A percentile compares a stretch with the other conserved stretches of the same genome.
Evolutionary conservation across 495 filamentous ascomycete species (phyloP).

Genomic region (Neurospora africana): DNA sequence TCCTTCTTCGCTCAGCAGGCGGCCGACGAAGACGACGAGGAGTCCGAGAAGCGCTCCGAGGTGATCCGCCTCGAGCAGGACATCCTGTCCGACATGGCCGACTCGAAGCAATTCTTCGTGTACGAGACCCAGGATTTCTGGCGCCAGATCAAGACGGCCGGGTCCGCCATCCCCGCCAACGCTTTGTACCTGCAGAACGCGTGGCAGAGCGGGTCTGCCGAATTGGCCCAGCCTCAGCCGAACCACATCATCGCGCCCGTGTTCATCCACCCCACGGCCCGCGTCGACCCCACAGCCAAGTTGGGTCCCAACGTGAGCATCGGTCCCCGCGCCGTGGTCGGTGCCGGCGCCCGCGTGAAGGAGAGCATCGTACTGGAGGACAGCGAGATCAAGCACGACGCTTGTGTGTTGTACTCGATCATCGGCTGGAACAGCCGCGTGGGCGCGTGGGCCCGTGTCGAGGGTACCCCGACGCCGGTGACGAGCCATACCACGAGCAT

Average conservation of each 20-base stretch:
- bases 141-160: constrained; percentile 99
- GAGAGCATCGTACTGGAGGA: constrained; percentile 95
- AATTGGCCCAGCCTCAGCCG: constrained; percentile 74
- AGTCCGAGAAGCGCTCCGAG: constrained; percentile 67
- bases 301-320: constrained; percentile 95
- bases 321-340: constrained; percentile 73
- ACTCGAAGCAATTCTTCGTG: constrained; percentile 97
- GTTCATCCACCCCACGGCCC: constrained; percentile 92
- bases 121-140: constrained; percentile 99
- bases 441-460: constrained; percentile 93
- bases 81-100: constrained; percentile 89
- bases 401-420: constrained; percentile 91
- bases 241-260: constrained; percentile 81
- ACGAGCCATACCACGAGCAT: constrained; percentile 88
- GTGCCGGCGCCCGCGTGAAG: constrained; percentile 84
- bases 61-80: constrained; percentile 96
- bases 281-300: constrained; percentile 90
- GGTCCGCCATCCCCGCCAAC: constrained; percentile 94
- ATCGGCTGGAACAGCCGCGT: constrained; percentile 96
- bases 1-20: constrained; percentile 49
- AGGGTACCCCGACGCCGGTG: constrained; percentile 86
- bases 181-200: constrained; percentile 96
- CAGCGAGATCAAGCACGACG: constrained; percentile 91
- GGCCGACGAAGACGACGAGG: constrained; percentile 53
- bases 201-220: constrained; percentile 63